A percentile compares a stretch with the other conserved stretches of the same genome.
These are phyloP conservation scores for Trypanosoma brucei DNA, from an alignment of 208 protist species.

Conservation along the genomic window DNA sequence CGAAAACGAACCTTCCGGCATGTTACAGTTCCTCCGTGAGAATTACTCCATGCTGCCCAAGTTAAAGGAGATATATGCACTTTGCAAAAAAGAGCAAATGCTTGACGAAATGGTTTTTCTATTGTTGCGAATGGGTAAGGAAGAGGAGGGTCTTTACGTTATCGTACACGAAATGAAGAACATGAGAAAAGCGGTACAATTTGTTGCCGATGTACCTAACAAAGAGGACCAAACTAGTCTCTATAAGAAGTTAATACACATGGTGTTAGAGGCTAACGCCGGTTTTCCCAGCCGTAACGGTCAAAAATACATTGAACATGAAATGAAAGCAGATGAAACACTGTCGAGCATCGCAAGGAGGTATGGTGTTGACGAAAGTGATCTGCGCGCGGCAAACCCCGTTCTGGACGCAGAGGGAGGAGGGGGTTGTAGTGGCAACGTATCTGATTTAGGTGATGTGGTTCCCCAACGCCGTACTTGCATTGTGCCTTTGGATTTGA, in stretches of 20 bases:
- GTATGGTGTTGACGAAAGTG: slow-evolving; percentile 34
- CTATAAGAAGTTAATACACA: slow-evolving; percentile 48
- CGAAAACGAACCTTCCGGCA: slow-evolving; percentile 51
- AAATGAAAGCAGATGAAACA: slow-evolving; percentile 37
- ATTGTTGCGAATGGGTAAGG: slow-evolving; percentile 63
- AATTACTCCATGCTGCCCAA: slow-evolving; percentile 54
- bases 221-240: slow-evolving; percentile 52
- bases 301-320: slow-evolving; percentile 32
- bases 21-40: slow-evolving; percentile 57
- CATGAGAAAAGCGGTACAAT: slow-evolving; percentile 40
- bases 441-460: too few relatives aligned
- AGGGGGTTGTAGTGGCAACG: slow-evolving; percentile 1
- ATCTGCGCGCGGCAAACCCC: slow-evolving; percentile 24
- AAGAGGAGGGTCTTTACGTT: slow-evolving; percentile 73
- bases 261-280: slow-evolving; percentile 32
- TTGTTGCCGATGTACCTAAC: slow-evolving; percentile 37
- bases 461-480: slow-evolving; percentile 10
- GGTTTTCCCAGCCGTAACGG: slow-evolving; percentile 22
- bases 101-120: slow-evolving; percentile 73
- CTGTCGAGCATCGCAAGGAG: slow-evolving; percentile 35
- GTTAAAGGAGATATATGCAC: slow-evolving; percentile 59
- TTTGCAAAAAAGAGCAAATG: slow-evolving; percentile 61
- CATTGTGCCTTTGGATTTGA: slow-evolving; percentile 58
- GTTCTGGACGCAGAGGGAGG: background rate
- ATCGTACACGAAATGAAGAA: slow-evolving; percentile 56